Base-by-base conservation (phyloP, 1,139 yeast species). In the Blastobotrys illinoisensis region DNA sequence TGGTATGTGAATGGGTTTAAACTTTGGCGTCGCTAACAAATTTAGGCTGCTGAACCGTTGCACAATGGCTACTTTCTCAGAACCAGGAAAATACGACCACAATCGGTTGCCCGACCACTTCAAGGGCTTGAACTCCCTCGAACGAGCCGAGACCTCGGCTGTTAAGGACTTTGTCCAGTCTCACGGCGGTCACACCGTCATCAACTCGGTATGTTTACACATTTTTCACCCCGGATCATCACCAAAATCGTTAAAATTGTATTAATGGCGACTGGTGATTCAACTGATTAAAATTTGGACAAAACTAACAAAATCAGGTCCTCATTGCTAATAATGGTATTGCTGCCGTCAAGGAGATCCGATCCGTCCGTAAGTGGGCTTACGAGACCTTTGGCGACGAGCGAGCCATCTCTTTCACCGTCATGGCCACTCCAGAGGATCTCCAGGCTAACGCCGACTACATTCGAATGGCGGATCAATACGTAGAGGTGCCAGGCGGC, bases 401-500 rank as follows among this genome's bases (percentile, higher is more conserved):
- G 73, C 81, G 88, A 68, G 91, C 96, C 59, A 87, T 93, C 62
- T 90, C 88, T 65, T 95, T 93, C 70, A 93, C 93, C 46, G 98
- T 88, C 48, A 93, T 93, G 99, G 99, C 99, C 56, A 93, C 99
- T 21, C 99, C 99, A 19, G 99, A 93, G 73, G 99, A 93, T 76
- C 77, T 93, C 67, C 91, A 82, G 64, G 97, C 98, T 60, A 95
- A 95, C 67, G 96, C 99, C 21, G 99, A 93, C 71, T 93, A 93
- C 72, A 90, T 93, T 69, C 83, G 98, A 73, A 93, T 93, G 98
- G 99, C 99, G 48, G 99, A 93, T 72, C 97, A 91, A 74, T 93
- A 87, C 69, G 90, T 93, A 61, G 97, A 91, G 71, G 99, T 93
- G 51, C 98, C 99, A 57, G 99, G 99, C 67, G 99, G 99, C 55